Conservation (phyloP, 495 filamentous ascomycete genomes). For the Penicillium cataractarum region DNA sequence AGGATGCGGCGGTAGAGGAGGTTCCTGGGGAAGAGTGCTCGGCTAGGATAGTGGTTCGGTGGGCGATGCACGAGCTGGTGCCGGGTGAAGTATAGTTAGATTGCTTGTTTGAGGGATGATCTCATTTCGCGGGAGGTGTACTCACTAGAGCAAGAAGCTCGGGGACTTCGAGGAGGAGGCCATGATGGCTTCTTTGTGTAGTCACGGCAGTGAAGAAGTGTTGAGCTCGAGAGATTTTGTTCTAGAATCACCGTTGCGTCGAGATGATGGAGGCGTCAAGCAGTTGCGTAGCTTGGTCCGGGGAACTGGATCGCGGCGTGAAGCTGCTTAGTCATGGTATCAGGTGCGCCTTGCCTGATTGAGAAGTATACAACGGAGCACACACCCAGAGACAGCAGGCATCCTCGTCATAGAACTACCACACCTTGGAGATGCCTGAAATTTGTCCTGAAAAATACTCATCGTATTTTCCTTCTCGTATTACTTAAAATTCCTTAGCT, state of each 20-base stretch:
- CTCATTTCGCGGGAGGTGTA: slow-evolving; percentile 5
- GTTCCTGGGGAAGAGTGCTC: slow-evolving; percentile 81
- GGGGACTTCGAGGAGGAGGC: slow-evolving; percentile 77
- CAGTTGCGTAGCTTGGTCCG: slow-evolving; percentile 17
- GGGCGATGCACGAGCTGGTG: slow-evolving; percentile 82
- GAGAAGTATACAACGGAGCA: background rate
- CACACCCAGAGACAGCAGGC: background rate
- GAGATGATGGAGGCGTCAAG: background rate
- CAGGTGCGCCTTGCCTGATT: slow-evolving; percentile 4
- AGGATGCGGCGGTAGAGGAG: slow-evolving; percentile 72
- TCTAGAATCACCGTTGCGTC: background rate
- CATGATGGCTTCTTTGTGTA: slow-evolving; percentile 46
- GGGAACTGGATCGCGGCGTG: background rate
- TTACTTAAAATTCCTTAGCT: background rate
- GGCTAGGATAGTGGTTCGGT: slow-evolving; percentile 86
- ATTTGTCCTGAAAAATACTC: too few relatives aligned
- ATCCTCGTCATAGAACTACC: too few relatives aligned
- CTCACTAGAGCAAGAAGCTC: slow-evolving; percentile 81
- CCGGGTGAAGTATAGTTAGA: slow-evolving; percentile 19
- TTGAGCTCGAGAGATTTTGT: background rate
- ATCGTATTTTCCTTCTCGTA: background rate
- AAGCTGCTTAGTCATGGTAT: slow-evolving; percentile 17
- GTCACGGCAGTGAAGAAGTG: background rate
- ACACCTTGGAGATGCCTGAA: background rate
- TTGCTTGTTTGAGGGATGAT: slow-evolving; percentile 4